Evolutionary conservation across 768 basidiomycete genomes (phyloP), one percentile per base, ranked within the genome.

Genomic region (Botryobasidium botryosum): DNA sequence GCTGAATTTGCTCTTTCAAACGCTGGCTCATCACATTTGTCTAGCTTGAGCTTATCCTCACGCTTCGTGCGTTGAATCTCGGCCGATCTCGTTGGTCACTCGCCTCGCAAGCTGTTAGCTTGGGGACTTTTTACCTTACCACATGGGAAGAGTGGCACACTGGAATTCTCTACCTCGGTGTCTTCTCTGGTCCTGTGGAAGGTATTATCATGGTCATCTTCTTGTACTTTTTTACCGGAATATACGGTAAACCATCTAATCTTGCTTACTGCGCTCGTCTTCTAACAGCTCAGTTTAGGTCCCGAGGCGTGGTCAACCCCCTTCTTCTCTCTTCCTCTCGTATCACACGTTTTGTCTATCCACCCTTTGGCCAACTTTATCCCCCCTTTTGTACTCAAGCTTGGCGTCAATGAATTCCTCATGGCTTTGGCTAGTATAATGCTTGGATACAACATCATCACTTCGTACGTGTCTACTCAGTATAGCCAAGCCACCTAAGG

Each of bases 81-180:
- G 87, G 85, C 10, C 69, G 90, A 17, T 88, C 86, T 0, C 97
- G 94, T 90, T 97, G 90, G 92, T 96, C 90, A 0, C 79, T 97
- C 27, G 74, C 81, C 0, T 81, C 81, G 1, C 85, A 91, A 57
- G 68, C 78, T 8, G 77, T 77, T 1, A 76, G 78, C 0, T 62
- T 81, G 32, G 75, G 74, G 49, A 83, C 79, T 57, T 86, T 86
- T 55, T 84, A 84, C 59, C 65, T 83, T 17, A 79, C 79, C 3
- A 85, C 81, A 13, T 84, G 65, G 65, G 78, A 79, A 52, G 74
- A 92, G 60, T 87, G 83, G 55, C 82, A 96, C 53, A 96, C 91
- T 2, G 83, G 82, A 23, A 77, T 82, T 51, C 66, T 97, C 13
- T 99, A 78, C 66, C 77, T 99, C 15, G 88, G 85, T 6, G 73